These are phyloP conservation scores for Tetrapisispora iriomotensis DNA, from an alignment of 805 yeast genomes.

Conservation along the genomic window DNA sequence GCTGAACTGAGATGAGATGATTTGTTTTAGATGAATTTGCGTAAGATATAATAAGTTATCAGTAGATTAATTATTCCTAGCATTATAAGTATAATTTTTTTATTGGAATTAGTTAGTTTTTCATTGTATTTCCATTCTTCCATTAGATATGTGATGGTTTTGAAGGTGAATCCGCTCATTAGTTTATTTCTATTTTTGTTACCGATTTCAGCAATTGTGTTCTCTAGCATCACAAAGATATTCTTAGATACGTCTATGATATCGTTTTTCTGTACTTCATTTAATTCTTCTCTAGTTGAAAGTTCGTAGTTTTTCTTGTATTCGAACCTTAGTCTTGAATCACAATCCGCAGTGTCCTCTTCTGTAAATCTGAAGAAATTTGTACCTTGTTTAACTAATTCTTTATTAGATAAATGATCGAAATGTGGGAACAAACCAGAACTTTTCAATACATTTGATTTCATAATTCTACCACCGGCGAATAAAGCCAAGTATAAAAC, in stretches of 20 bases:
- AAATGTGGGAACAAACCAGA: constrained; percentile 68
- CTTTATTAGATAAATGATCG: constrained; percentile 54
- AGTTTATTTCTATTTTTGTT: constrained; percentile 50
- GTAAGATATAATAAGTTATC: constrained; percentile 6
- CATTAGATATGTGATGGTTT: constrained; percentile 30
- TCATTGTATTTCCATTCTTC: constrained; percentile 28
- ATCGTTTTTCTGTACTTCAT: constrained; percentile 61
- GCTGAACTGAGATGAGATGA: too few relatives aligned
- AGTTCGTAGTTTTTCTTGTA: constrained; percentile 74
- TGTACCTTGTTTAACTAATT: constrained; percentile 52
- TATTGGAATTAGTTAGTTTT: constrained; percentile 7
- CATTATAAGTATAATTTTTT: constrained; percentile 4
- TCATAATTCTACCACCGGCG: constrained; percentile 75
- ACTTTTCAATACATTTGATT: constrained; percentile 55
- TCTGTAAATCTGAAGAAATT: constrained; percentile 44
- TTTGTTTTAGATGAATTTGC: constrained; percentile 6
- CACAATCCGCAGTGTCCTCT: constrained; percentile 33
- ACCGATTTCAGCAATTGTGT: constrained; percentile 58
- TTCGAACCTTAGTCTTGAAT: constrained; percentile 40
- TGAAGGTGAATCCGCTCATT: constrained; percentile 45
- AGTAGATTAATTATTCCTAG: constrained; percentile 7
- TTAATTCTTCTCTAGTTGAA: constrained; percentile 58
- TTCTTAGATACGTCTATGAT: constrained; percentile 58
- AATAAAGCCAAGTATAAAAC: constrained; percentile 77
- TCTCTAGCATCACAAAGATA: constrained; percentile 54